Evolutionary conservation across 2,329 filamentous ascomycete species (phyloP), one percentile per base, ranked within the genome.

Genomic region (Pyrenophora seminiperda): DNA sequence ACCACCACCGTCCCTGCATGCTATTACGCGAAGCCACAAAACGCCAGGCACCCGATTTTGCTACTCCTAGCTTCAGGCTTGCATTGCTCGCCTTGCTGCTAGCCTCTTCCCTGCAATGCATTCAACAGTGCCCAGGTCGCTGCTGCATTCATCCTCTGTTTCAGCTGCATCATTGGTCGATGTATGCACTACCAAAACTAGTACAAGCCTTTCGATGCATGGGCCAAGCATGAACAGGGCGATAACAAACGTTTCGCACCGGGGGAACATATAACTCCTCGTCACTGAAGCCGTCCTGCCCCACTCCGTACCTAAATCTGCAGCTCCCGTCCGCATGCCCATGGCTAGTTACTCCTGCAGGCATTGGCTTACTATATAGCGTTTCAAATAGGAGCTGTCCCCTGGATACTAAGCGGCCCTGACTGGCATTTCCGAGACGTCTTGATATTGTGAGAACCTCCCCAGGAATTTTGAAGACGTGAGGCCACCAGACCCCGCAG

Each of bases 81-180:
- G n/a, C n/a, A n/a, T n/a, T n/a, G n/a, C n/a, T n/a, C n/a, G n/a
- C n/a, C 47, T 22, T 27, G 19, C 36, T 18, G 34, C 27, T 31
- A 36, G 39, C 39, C 18, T 43, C 13, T 34, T 33, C 32, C 34
- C 29, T 41, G 47, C 30, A 18, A 20, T 30, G 38, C 30, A 20
- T 42, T 27, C 14, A 40, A 24, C 37, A 40, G 15, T 30, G 32
- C 20, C 29, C 47, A 37, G 40, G 41, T 44, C 44, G 32, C 34
- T 33, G 33, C 27, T 39, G 38, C 38, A 27, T 30, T 27, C 31
- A 20, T n/a, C 36, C 20, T 40, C 33, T 17, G 44, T 53, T 36
- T 46, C 49, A 41, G 19, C 30, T 32, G 11, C 19, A 40, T 27
- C 31, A 53, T 53, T 53, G 49, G 48, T 15, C 9, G 36, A 22